phyloP scores from a whole-genome alignment of 345 rosid genomes.

The Corchorus olitorius region DNA sequence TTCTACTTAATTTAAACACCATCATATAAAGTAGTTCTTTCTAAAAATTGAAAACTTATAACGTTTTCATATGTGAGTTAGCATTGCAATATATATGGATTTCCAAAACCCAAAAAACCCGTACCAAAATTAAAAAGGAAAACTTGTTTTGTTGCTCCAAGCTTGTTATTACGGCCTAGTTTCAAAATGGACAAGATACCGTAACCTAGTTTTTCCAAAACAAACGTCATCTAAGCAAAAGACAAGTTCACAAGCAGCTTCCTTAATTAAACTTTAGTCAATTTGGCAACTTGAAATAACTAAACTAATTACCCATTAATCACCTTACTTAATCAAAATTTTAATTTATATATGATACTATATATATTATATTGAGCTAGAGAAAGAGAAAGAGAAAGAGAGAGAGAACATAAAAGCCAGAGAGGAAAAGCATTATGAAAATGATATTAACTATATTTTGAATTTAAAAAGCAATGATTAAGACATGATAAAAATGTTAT shows the following conservation, averaged over 20 bases:
- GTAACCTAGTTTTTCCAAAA: conserved; percentile 9
- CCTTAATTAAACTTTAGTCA: no score
- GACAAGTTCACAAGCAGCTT: no score
- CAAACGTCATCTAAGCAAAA: background rate
- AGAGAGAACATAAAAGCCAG: conserved; percentile 22
- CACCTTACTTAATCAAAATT: background rate
- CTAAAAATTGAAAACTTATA: background rate
- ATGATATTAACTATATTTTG: conserved; percentile 15
- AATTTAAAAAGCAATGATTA: conserved; percentile 35
- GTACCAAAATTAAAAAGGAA: background rate
- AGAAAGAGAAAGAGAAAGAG: conserved; percentile 15
- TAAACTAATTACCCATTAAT: background rate
- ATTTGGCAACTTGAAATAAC: background rate
- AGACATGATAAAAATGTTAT: conserved; percentile 19
- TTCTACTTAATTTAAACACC: no score
- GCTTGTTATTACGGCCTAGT: background rate
- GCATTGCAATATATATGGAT: background rate
- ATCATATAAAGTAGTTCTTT: no score
- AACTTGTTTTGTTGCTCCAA: background rate
- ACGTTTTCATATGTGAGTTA: background rate
- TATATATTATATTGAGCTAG: background rate
- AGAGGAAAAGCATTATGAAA: conserved; percentile 14
- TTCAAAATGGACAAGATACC: background rate
- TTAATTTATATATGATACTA: conserved; percentile 9
- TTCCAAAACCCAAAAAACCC: background rate